Base-by-base conservation (phyloP, 83 land plant genomes). In the Picea abies region DNA sequence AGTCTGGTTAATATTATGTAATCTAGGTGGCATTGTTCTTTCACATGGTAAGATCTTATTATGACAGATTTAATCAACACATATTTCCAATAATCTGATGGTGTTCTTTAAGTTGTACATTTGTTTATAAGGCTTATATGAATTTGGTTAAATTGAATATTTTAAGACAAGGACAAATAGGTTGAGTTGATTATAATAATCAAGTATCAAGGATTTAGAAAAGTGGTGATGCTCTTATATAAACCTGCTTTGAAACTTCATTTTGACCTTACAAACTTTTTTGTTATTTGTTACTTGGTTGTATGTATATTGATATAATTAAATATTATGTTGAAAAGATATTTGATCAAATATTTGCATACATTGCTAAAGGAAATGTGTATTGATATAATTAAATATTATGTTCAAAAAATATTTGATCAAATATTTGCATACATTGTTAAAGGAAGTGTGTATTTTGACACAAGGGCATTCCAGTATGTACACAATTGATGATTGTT, bases 381-480 rank as follows among this genome's bases (percentile, higher is more conserved):
- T 29, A 29, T 29, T 29, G 84, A 83, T 71, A 81, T 79, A n/a
- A 89, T 89, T 60, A 86, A 84, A 56, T 77, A 73, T 11, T 89
- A 89, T 81, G 86, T 89, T 66, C 78, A 84, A 84, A 81, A 63
- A n/a, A 89, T 89, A 25, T 44, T 89, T 29, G 84, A 76, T 19
- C 60, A 72, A 25, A 81, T 80, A 17, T 86, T 66, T 76, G 90
- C 90, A 8, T 89, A 89, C 71, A 84, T 68, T 71, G 90, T 84
- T n/a, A 86, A 86, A 49, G 83, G 83, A 25, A 89, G 90, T 79
- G 90, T 89, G 29, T 89, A 89, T 66, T 89, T 89, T 65, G 82
- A 89, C 71, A 89, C 89, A 16, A 84, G 84, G 77, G 89, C 86
- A 72, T 89, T 89, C 76, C 79, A 76, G 90, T 89, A 83, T 83